Percentiles rank a stretch among this genome's conserved stretches.
phyloP scores from a whole-genome alignment of 2,329 filamentous ascomycete genomes.

The Neonectria magnoliae region DNA sequence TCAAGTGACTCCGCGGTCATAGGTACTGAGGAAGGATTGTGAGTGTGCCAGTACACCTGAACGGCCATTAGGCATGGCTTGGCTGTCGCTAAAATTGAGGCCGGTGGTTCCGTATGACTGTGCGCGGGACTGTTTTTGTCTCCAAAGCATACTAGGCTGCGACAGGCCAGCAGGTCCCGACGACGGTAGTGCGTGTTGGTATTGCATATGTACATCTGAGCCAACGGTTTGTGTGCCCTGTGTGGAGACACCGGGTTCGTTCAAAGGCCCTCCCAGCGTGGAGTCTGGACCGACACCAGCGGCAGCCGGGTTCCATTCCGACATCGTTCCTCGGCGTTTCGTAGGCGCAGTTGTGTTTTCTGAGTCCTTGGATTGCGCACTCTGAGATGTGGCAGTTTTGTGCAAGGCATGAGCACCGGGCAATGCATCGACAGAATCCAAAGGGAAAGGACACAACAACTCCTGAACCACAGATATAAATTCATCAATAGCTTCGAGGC shows the following conservation, averaged over 20 bases:
- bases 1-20: background rate
- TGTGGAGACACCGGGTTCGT: background rate
- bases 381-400: background rate
- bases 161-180: background rate
- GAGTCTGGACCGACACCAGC: too few species aligned
- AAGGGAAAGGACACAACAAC: conserved; percentile 26
- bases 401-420: background rate
- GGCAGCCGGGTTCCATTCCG: background rate
- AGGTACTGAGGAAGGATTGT: background rate
- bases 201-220: background rate
- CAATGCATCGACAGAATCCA: conserved; percentile 23
- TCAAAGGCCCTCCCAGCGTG: too few species aligned
- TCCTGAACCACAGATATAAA: conserved; percentile 44
- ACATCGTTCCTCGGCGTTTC: conserved; percentile 13
- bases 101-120: background rate
- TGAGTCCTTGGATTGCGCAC: background rate
- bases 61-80: background rate
- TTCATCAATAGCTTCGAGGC: conserved; percentile 46
- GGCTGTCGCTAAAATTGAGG: background rate
- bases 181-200: background rate
- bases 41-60: background rate
- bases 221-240: background rate
- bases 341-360: conserved; percentile 2
- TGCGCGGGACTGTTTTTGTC: background rate
- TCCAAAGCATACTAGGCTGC: background rate